Evolutionary conservation across 805 yeast genomes (phyloP), one percentile per base, ranked within the genome.

Genomic region (Lachancea thermotolerans): DNA sequence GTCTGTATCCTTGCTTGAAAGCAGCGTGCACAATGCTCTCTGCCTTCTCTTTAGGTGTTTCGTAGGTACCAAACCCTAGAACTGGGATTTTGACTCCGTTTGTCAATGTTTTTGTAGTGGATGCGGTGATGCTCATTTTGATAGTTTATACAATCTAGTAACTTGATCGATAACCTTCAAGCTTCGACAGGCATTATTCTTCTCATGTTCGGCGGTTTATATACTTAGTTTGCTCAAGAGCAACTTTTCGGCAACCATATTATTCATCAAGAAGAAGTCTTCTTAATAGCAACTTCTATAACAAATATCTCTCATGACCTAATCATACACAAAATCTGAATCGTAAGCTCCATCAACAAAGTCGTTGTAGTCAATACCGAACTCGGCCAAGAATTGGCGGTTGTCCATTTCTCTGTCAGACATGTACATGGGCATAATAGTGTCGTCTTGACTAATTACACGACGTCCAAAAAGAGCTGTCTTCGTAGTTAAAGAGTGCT

Each of bases 1-100:
- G 85, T 44, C 95, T 75, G 74, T 85, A 85, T n/a, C 95, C 95
- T 38, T 71, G 70, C 63, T 85, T 82, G 62, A 85, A 81, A 56
- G 93, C 95, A 47, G 81, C 79, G 74, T 82, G 83, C 51, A 83
- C 79, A 49, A 77, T 75, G 49, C 78, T 80, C 38, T 85, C 79
- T 49, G 82, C 75, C 43, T 75, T 69, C 28, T 65, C 75, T 37
- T 74, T 71, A 58, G 77, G 73, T 49, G 82, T 78, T 64, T 83
- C 81, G 89, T 90, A 83, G 10, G 39, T 74, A 38, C 91, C 91
- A 49, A 82, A 75, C 41, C 90, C 90, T 51, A 81, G 77, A 50
- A 73, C 68, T 46, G 91, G 90, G 74, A 82, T 79, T 49, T 72
- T 68, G 49, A 70, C 66, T 39, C 88, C 89, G 50, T 83, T 74